Evolutionary conservation across 352 stramenopile species (phyloP), one percentile per base, ranked within the genome.

Genomic region (Globisporangium spinosum): DNA sequence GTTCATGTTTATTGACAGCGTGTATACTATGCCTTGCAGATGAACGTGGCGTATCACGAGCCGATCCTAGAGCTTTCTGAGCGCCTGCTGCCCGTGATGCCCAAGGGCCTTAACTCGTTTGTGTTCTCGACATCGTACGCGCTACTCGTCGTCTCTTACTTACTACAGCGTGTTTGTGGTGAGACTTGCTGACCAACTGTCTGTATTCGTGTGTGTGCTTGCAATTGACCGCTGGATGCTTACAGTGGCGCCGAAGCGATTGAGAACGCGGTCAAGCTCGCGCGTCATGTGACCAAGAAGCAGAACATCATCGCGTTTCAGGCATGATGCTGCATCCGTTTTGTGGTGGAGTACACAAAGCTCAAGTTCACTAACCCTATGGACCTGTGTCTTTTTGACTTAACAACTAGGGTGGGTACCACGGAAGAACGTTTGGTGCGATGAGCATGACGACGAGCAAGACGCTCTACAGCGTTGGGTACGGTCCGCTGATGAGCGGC

Each of bases 31-130:
- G 40, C 15, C 15, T 49, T 32, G 13, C 85, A 98, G 76, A 84
- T 98, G 55, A 97, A 97, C 75, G 92, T 98, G 64, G 89, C 84
- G n/a, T 97, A 97, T 79, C 89, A 97, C 78, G 85, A 94, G 70
- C 86, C 82, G 23, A 96, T 97, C 86, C 78, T 98, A 38, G 85
- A 97, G 70, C 82, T 98, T 65, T 90, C 80, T 25, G 76, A 97
- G 53, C 76, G 82, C 45, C 75, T 98, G 59, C 72, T 90, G 59
- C 79, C 87, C 2, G 70, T 92, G 65, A 71, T 95, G 64, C 87
- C 86, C 34, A 84, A 87, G 70, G 79, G 77, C 3, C 77, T 97
- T 10, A 84, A 96, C 73, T 92, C 86, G 76, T 82, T 97, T 65
- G 95, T 97, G 72, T 96, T 97, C 71, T 89, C 91, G 35, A 96